Evolutionary conservation across 2,329 filamentous ascomycete genomes (phyloP).

Genomic region (Daldinia eschscholtzii): DNA sequence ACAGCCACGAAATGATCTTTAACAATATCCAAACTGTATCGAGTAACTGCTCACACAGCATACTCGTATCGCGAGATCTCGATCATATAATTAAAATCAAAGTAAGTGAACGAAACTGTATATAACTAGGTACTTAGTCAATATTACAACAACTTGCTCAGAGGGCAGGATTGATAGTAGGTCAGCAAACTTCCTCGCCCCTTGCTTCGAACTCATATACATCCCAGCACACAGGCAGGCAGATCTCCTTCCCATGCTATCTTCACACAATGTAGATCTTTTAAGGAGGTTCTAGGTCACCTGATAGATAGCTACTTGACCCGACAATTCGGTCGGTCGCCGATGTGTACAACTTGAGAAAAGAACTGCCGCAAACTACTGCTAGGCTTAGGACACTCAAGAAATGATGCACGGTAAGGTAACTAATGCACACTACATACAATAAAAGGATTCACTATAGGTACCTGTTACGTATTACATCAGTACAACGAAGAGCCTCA

Average conservation of each 20-base stretch:
- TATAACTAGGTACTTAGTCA: not conserved
- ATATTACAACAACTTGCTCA: not conserved
- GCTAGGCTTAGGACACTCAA: not conserved
- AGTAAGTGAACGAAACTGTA: not conserved
- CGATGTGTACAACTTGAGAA: not conserved
- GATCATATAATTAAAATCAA: not conserved
- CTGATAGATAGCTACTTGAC: not conserved
- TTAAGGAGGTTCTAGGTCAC: not conserved
- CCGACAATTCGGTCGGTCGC: not conserved
- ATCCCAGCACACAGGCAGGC: not conserved
- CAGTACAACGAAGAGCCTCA: not conserved
- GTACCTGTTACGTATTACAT: not conserved
- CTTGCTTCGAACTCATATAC: conserved; percentile 10
- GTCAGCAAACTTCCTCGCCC: conserved; percentile 21
- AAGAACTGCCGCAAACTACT: conserved; percentile 5
- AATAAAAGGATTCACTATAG: not conserved
- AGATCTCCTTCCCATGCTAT: not conserved
- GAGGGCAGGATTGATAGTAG: conserved; percentile 15
- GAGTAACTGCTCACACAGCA: too few relatives aligned
- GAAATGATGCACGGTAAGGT: not conserved
- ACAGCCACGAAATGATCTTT: not conserved
- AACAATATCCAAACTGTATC: not conserved
- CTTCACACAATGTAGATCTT: not conserved
- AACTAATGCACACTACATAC: not conserved
- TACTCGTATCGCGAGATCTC: too few relatives aligned